phyloP scores from a whole-genome alignment of 768 basidiomycete genomes.

The Mycena polygramma region DNA sequence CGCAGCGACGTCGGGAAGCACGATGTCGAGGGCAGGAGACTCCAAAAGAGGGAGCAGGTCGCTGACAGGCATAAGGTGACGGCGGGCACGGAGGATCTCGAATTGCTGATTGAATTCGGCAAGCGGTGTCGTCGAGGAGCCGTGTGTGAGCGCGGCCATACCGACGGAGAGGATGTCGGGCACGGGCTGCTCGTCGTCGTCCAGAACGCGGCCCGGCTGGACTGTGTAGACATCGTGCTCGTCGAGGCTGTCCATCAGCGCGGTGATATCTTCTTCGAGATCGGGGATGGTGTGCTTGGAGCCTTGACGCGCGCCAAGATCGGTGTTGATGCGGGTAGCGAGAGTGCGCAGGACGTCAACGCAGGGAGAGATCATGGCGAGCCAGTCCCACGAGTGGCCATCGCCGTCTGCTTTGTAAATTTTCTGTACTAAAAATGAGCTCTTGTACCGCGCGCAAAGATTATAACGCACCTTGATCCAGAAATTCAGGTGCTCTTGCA shows the following conservation, averaged over 20 bases:
- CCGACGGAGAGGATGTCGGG: conserved; percentile 36
- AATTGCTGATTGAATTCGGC: conserved; percentile 35
- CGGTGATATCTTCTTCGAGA: conserved; percentile 45
- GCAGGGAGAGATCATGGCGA: conserved; percentile 31
- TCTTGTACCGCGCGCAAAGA: neutral
- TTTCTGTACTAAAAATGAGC: conserved; percentile 15
- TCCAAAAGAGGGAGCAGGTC: conserved; percentile 1
- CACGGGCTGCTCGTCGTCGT: conserved; percentile 34
- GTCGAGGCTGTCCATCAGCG: conserved; percentile 40
- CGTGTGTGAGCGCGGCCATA: conserved; percentile 29
- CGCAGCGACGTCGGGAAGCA: neutral
- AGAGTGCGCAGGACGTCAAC: conserved; percentile 44
- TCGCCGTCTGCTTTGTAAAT: conserved; percentile 34
- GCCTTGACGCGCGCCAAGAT: conserved; percentile 49
- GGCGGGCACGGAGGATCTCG: conserved; percentile 29
- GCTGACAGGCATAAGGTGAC: conserved; percentile 17
- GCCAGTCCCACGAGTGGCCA: conserved; percentile 37
- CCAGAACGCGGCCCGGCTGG: conserved; percentile 37
- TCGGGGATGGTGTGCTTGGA: conserved; percentile 45
- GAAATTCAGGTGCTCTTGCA: conserved; percentile 48
- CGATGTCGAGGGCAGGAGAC: neutral
- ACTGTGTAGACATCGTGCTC: conserved; percentile 41
- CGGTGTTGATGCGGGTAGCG: conserved; percentile 21
- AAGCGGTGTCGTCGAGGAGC: conserved; percentile 23
- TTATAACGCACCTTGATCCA: conserved; percentile 47